Evolutionary conservation across 2,329 filamentous ascomycete species (phyloP).

Genomic region (Cercospora canescens): DNA sequence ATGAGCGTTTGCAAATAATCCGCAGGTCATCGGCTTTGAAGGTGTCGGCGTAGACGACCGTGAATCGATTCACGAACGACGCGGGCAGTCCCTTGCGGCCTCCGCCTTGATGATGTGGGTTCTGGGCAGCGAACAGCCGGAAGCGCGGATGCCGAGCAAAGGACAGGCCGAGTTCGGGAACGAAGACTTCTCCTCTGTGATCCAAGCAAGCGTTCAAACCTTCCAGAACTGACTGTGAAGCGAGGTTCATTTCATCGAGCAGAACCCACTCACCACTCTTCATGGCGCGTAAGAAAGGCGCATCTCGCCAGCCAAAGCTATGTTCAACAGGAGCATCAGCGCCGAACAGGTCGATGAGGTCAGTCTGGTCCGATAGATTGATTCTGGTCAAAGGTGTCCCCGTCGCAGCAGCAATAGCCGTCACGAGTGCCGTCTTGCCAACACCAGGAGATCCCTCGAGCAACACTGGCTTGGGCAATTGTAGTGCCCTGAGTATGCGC

Average conservation of each 20-base stretch:
- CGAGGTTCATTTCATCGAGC: slow-evolving; percentile 97
- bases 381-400: slow-evolving; percentile 86
- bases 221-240: slow-evolving; percentile 94
- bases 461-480: slow-evolving; percentile 86
- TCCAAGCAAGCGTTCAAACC: slow-evolving; percentile 95
- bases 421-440: slow-evolving; percentile 91
- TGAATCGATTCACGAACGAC: slow-evolving; percentile 97
- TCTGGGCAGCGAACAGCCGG: slow-evolving; percentile 94
- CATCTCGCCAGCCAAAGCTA: slow-evolving; percentile 95
- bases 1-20: slow-evolving; percentile 77
- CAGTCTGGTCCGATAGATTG: slow-evolving; percentile 96
- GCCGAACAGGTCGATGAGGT: slow-evolving; percentile 95
- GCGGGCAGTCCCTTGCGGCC: slow-evolving; percentile 91
- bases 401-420: slow-evolving; percentile 76
- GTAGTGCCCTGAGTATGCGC: slow-evolving; percentile 84
- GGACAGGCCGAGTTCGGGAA: slow-evolving; percentile 91
- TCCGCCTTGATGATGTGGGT: slow-evolving; percentile 95
- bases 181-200: slow-evolving; percentile 92
- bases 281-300: slow-evolving; percentile 94
- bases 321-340: slow-evolving; percentile 95
- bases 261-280: slow-evolving; percentile 95
- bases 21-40: slow-evolving; percentile 80
- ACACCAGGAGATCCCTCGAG: slow-evolving; percentile 98
- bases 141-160: slow-evolving; percentile 89
- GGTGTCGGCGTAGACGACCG: slow-evolving; percentile 93